phyloP scores from a whole-genome alignment of 2,329 filamentous ascomycete genomes.

The Clarireedia hainanense region DNA sequence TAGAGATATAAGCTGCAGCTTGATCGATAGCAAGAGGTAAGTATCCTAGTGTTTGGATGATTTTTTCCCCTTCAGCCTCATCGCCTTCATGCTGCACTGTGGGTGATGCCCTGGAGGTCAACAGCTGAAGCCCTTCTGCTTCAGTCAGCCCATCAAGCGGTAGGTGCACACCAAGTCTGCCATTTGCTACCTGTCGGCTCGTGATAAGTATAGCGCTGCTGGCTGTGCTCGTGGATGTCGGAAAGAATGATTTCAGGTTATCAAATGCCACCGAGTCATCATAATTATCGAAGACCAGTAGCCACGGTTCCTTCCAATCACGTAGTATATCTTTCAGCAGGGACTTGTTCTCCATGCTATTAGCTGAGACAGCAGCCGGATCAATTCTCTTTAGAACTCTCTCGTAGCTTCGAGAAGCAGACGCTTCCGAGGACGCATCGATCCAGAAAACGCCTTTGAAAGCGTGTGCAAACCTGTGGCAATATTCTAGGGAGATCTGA shows the following conservation, averaged over 20 bases:
- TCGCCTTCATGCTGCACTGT: background rate
- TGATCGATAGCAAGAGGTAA: slow-evolving; percentile 23
- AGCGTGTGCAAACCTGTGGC: background rate
- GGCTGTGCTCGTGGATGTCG: background rate
- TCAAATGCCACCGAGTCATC: slow-evolving; percentile 13
- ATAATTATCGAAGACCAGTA: slow-evolving; percentile 22
- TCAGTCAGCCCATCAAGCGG: slow-evolving; percentile 4
- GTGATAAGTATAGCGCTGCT: slow-evolving; percentile 9
- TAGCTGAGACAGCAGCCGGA: background rate
- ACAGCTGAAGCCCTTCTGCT: slow-evolving; percentile 6
- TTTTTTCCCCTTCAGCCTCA: background rate
- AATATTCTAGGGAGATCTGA: slow-evolving; percentile 5
- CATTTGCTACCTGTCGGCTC: slow-evolving; percentile 10
- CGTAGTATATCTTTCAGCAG: slow-evolving; percentile 8
- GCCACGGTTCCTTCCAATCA: slow-evolving; percentile 11
- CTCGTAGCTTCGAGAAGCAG: slow-evolving; percentile 10
- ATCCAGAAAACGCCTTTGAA: slow-evolving; percentile 19
- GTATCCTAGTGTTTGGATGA: slow-evolving; percentile 11
- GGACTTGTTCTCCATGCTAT: background rate
- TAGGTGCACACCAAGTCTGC: slow-evolving; percentile 4
- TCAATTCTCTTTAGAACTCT: slow-evolving; percentile 11
- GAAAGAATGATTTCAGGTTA: slow-evolving; percentile 1
- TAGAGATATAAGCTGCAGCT: slow-evolving; percentile 19
- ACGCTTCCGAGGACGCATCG: slow-evolving; percentile 13
- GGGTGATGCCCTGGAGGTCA: background rate